These are phyloP conservation scores for Calendula officinalis DNA, from an alignment of 129 eudicot species.

Conservation along the genomic window DNA sequence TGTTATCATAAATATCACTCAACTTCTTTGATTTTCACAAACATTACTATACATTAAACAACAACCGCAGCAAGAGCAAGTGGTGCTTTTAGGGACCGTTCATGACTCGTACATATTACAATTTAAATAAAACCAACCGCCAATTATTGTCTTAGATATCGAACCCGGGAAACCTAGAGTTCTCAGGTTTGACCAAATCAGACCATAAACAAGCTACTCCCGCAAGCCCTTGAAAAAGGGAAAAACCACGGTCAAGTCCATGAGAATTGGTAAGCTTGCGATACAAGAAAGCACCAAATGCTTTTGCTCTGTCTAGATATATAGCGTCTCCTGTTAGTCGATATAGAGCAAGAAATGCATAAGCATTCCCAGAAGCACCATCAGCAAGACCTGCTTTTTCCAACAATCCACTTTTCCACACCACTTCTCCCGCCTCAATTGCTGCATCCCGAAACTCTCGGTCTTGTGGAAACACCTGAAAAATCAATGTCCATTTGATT, in stretches of 20 bases:
- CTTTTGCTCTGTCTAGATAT: conserved; percentile 75
- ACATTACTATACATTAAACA: background rate
- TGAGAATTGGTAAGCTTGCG: conserved; percentile 29
- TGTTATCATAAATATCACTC: background rate
- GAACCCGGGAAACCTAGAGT: conserved; percentile 73
- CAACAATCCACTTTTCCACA: conserved; percentile 82
- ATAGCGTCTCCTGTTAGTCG: conserved; percentile 65
- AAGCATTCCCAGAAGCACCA: conserved; percentile 75
- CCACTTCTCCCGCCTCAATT: conserved; percentile 92
- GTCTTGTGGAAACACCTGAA: conserved; percentile 58
- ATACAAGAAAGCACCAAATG: conserved; percentile 72
- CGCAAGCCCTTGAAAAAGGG: conserved; percentile 70
- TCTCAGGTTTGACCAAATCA: conserved; percentile 52
- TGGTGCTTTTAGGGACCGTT: background rate
- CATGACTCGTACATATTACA: background rate
- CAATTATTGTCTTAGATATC: conserved; percentile 38
- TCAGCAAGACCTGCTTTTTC: conserved; percentile 76
- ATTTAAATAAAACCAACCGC: background rate
- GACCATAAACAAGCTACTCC: conserved; percentile 82
- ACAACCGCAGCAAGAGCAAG: background rate
- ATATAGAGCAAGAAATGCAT: conserved; percentile 65
- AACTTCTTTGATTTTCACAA: background rate
- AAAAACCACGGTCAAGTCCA: conserved; percentile 38
- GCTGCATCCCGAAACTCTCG: conserved; percentile 82
- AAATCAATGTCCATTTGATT: background rate